Conservation (phyloP, 805 yeast genomes). For the Candida ponderosae region DNA sequence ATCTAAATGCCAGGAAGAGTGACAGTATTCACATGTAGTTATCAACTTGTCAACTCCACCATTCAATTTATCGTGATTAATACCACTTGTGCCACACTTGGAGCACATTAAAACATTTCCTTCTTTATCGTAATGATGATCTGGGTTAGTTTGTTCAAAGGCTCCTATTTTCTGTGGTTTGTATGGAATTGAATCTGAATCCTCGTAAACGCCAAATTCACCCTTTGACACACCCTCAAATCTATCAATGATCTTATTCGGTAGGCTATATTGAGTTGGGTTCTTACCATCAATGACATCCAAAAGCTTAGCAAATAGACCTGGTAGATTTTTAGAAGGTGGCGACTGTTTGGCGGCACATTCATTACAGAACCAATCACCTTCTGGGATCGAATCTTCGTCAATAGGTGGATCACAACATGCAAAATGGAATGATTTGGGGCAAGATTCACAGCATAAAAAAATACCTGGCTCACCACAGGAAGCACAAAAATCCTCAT, state of each 20-base stretch:
- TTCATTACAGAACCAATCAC: constrained; percentile 82
- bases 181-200: constrained; percentile 46
- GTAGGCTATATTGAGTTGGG: constrained; percentile 62
- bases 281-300: constrained; percentile 50
- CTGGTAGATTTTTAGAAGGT: constrained; percentile 23
- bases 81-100: constrained; percentile 66
- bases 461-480: constrained; percentile 89
- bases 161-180: constrained; percentile 34
- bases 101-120: constrained; percentile 70
- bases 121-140: constrained; percentile 54
- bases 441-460: constrained; percentile 91
- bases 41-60: constrained; percentile 41
- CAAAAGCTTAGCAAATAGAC: constrained; percentile 49
- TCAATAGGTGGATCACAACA: constrained; percentile 89
- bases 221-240: constrained; percentile 69
- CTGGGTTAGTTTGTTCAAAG: constrained; percentile 51
- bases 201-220: constrained; percentile 63
- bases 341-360: constrained; percentile 44
- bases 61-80: constrained; percentile 30
- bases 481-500: constrained; percentile 86
- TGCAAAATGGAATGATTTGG: constrained; percentile 82
- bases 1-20: constrained; percentile 81
- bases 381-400: constrained; percentile 70
- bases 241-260: constrained; percentile 57
- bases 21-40: constrained; percentile 77